A percentile compares a stretch with the other conserved stretches of the same genome.
These are phyloP conservation scores for Globisporangium mamillatum DNA, from an alignment of 352 stramenopile genomes.

Conservation along the genomic window DNA sequence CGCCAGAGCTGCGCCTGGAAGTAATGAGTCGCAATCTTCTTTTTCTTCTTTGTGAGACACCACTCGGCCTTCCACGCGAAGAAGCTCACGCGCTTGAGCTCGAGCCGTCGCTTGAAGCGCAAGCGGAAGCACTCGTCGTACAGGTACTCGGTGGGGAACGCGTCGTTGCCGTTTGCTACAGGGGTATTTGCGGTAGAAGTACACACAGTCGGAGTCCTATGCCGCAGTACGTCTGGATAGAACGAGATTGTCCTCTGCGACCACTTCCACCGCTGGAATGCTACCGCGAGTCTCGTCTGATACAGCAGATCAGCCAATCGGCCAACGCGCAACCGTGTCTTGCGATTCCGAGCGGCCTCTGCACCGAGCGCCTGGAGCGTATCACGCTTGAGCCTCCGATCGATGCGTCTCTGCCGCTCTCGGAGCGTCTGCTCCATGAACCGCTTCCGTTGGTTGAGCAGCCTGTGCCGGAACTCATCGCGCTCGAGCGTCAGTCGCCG, in stretches of 20 bases:
- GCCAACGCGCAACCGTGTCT: not conserved
- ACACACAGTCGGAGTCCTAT: not conserved
- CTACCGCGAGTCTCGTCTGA: not conserved
- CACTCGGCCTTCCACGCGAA: constrained; percentile 29
- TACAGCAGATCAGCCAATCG: not conserved
- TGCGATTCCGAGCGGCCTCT: constrained; percentile 3
- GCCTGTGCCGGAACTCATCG: constrained; percentile 22
- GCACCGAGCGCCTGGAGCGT: constrained; percentile 20
- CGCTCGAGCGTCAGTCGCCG: constrained; percentile 27
- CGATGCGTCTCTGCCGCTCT: constrained; percentile 22
- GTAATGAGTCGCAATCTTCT: constrained; percentile 16
- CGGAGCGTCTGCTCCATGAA: constrained; percentile 21
- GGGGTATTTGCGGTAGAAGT: not conserved
- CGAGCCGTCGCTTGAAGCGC: constrained; percentile 12
- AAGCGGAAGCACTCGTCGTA: constrained; percentile 19
- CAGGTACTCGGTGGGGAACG: constrained; percentile 17
- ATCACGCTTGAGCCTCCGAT: constrained; percentile 19
- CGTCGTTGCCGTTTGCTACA: not conserved
- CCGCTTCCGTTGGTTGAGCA: constrained; percentile 24
- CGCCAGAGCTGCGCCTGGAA: constrained; percentile 17
- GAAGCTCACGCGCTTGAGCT: constrained; percentile 22
- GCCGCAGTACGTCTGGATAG: not conserved
- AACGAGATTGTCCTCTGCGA: not conserved
- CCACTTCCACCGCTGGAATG: constrained; percentile 2
- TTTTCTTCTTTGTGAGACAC: constrained; percentile 16